Base-by-base conservation (phyloP, 192 early-diverging fungal genomes). In the Geosiphon pyriformis region DNA sequence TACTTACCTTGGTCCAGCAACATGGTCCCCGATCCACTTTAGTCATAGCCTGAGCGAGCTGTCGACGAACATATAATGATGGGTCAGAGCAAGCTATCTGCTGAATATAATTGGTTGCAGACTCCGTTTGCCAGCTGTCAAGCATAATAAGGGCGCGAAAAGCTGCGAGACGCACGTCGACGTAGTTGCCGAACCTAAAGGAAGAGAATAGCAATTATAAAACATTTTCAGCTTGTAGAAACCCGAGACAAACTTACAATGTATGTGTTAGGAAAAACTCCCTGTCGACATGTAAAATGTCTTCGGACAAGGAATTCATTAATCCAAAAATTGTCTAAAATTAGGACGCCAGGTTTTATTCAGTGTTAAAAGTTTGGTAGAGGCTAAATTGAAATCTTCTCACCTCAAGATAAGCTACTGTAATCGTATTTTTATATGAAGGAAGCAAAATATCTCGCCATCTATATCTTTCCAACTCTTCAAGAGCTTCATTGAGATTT, bases 381-480 rank as follows among this genome's bases (percentile, higher is more conserved):
- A n/a, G n/a, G n/a, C n/a, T n/a, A n/a, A n/a, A n/a, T n/a, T n/a
- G n/a, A n/a, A n/a, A n/a, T n/a, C n/a, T n/a, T n/a, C n/a, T n/a
- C n/a, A n/a, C n/a, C n/a, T 42, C 37, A 15, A 42, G 6, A 15
- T 42, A 42, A 10, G 37, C 37, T 42, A 42, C 37, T 15, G 37
- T 42, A 10, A 15, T 42, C 7, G 15, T 15, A 42, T 42, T 42
- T 42, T 15, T 42, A 25, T 59, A 59, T 22, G 58, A 37, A 33
- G 10, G 10, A 12, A 59, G 42, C 22, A 59, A 17, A 15, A 33
- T 22, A 42, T 59, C 17, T 22, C 58, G 58, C n/a, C 4, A 31
- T 8, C 3, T 15, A 37, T 59, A 59, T 42, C 58, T 59, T n/a
- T 59, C 34, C 20, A 59, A 37, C 7, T 17, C 33, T 59, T 59